Evolutionary conservation across 768 basidiomycete species (phyloP), one percentile per base, ranked within the genome.

Genomic region (Fomitopsis serialis): DNA sequence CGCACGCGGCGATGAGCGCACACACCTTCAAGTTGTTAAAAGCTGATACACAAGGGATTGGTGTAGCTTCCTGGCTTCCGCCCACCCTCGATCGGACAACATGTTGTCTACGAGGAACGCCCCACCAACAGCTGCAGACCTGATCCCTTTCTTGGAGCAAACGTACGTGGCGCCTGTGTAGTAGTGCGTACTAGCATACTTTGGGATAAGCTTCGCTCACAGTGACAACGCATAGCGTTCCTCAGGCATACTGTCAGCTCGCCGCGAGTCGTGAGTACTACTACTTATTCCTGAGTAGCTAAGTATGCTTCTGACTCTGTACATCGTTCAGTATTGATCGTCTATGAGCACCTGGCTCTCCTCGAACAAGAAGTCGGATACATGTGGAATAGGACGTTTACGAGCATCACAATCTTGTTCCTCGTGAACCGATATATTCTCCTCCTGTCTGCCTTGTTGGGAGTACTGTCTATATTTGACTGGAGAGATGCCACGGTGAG

Each of bases 341-440:
- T 54, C n/a, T 56, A 57, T 34, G 58, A 59, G 21, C 53, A 57
- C 51, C 15, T 59, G 12, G 53, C 57, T 22, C 58, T 55, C 2
- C 46, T 58, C 8, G 48, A 35, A 15, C 46, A 48, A 3, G 57
- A 58, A 42, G 44, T 58, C 27, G 32, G 27, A 15, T 40, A 36
- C 21, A 48, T 56, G 6, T 52, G 57, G 50, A 48, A 40, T 29
- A 21, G 32, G 11, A 47, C 47, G 34, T 12, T 35, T 6, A 36
- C 43, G n/a, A 27, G 32, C 40, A 50, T 51, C 22, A 53, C 43
- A 22, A 11, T 46, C 43, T 34, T 56, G 22, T 54, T 54, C 29
- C 32, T 48, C 32, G 35, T 40, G 21, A 54, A 54, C 27, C 32
- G 53, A 7, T 48, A 50, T 37, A 25, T 42, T 13, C 19, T 49